Evolutionary conservation across 345 rosid species (phyloP).

Genomic region (Brassica juncea): DNA sequence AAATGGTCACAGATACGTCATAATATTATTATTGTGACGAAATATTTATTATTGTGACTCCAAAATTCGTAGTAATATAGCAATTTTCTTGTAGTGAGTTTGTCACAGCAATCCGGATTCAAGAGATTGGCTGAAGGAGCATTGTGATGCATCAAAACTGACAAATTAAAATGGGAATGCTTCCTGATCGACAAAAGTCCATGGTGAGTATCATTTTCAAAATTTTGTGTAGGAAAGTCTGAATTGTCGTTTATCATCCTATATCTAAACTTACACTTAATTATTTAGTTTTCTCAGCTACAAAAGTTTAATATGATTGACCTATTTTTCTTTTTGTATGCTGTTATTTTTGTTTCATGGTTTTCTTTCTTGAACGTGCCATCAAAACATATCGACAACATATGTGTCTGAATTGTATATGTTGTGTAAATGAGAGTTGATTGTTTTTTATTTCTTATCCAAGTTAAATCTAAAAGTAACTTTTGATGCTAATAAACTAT

Average conservation of each 20-base stretch:
- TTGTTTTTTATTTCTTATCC: no score
- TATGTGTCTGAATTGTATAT: not conserved
- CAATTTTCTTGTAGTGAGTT: no score
- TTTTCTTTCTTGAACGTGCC: not conserved
- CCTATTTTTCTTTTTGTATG: not conserved
- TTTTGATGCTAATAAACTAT: not conserved
- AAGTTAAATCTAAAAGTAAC: no score
- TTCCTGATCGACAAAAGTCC: not conserved
- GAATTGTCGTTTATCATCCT: not conserved
- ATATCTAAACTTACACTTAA: not conserved
- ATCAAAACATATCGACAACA: not conserved
- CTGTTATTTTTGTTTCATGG: not conserved
- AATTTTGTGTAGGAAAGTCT: not conserved
- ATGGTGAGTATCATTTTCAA: not conserved
- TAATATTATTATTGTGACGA: no score
- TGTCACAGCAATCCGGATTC: not conserved
- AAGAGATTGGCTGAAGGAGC: not conserved
- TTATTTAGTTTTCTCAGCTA: not conserved
- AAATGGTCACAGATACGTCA: no score
- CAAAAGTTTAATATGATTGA: not conserved
- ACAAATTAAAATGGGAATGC: not conserved
- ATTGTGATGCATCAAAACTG: not conserved
- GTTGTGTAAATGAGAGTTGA: not conserved
- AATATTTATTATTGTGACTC: no score
- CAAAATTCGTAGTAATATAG: no score